Percentiles rank a stretch among this genome's conserved stretches.
Conservation (phyloP, 2,329 filamentous ascomycete species). For the Arthrobotrys musiformis region DNA sequence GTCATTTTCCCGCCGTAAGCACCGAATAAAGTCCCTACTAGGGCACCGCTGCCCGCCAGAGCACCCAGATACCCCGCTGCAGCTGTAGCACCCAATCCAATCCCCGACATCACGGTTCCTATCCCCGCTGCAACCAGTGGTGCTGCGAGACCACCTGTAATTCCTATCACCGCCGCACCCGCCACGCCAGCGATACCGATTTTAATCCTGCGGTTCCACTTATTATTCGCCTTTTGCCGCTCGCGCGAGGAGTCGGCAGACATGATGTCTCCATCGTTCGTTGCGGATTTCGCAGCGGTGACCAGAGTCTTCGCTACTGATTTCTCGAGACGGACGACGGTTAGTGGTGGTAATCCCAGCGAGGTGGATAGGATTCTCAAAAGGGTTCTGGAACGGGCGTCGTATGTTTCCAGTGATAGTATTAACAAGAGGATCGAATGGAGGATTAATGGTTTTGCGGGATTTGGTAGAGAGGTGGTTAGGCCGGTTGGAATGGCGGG, state of each 20-base stretch:
- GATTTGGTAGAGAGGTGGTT: constrained; percentile 68
- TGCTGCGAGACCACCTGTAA: constrained; percentile 81
- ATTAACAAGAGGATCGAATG: constrained; percentile 78
- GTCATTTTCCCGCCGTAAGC: constrained; percentile 89
- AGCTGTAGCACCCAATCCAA: constrained; percentile 77
- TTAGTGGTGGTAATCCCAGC: constrained; percentile 73
- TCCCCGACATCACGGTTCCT: constrained; percentile 79
- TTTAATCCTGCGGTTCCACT: constrained; percentile 76
- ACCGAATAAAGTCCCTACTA: constrained; percentile 87
- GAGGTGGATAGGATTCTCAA: constrained; percentile 77
- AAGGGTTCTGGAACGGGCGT: constrained; percentile 76
- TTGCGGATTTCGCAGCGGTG: constrained; percentile 71
- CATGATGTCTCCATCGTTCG: constrained; percentile 67
- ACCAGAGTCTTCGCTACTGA: constrained; percentile 80
- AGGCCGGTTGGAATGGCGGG: constrained; percentile 72
- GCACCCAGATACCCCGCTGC: constrained; percentile 82
- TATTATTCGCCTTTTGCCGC: constrained; percentile 75
- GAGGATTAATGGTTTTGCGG: constrained; percentile 74
- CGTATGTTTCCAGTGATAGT: constrained; percentile 81
- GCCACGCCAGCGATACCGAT: constrained; percentile 88
- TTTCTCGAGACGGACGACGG: constrained; percentile 77
- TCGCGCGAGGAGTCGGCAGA: constrained; percentile 80
- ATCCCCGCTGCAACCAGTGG: constrained; percentile 81
- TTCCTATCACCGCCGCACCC: constrained; percentile 84
- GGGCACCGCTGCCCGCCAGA: constrained; percentile 79